Evolutionary conservation across 1,284 basidiomycete species (phyloP), one percentile per base, ranked within the genome.

Genomic region (Cutaneotrichosporon curvatum): DNA sequence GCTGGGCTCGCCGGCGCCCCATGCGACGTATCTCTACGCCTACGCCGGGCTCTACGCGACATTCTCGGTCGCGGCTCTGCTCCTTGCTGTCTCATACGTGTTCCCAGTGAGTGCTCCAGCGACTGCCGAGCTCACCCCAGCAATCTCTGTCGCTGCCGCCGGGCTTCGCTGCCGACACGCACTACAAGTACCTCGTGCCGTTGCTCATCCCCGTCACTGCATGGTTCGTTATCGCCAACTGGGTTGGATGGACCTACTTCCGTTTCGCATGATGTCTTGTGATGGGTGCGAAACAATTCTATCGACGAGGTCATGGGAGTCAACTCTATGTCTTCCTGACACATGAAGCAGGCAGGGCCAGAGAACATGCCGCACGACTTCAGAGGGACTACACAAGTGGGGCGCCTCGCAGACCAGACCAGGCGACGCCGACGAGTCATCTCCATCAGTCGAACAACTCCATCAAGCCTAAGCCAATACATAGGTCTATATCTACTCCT

Each of bases 221-320:
- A 28, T 90, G 87, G 71, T 91, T 89, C 67, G 84, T 88, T 43
- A 95, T 96, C 61, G 87, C 89, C 35, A 95, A 95, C 62, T 96
- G 91, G 91, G 87, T 90, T 32, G 88, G 89, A 37, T 94, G 89
- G 88, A 87, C 91, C 67, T 92, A 87, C 68, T 94, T 87, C 68
- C 81, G 84, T 37, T 89, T 88, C 68, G 87, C 87, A 2, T 51
- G 16, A 31, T n/a, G n/a, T n/a, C n/a, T n/a, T n/a, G n/a, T n/a
- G n/a, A n/a, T n/a, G n/a, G n/a, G n/a, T n/a, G n/a, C n/a, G n/a
- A n/a, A n/a, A n/a, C n/a, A n/a, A n/a, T n/a, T n/a, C n/a, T n/a
- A n/a, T n/a, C n/a, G n/a, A n/a, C n/a, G n/a, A n/a, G n/a, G n/a
- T n/a, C n/a, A n/a, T n/a, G n/a, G n/a, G n/a, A n/a, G n/a, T n/a